Percentiles rank a stretch among this genome's conserved stretches.
Evolutionary conservation across 768 basidiomycete genomes (phyloP).

Genomic region (Naganishia randhawae): DNA sequence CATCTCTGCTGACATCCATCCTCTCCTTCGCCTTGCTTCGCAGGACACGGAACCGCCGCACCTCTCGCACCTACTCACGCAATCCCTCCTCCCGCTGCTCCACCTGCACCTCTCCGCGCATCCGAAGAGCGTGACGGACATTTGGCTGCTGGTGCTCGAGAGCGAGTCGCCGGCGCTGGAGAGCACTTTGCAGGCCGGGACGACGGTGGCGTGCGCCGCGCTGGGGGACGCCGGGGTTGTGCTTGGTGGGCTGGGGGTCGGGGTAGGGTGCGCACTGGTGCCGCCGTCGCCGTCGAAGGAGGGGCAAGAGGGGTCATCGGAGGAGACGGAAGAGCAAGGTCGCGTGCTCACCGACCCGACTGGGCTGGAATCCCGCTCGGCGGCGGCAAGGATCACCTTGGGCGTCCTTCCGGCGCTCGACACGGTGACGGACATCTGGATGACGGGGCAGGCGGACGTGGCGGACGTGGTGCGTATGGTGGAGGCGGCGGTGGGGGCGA

Average conservation of each 20-base stretch:
- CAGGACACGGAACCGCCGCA: slow-evolving; percentile 93
- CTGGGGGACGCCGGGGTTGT: slow-evolving; percentile 90
- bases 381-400: slow-evolving; percentile 68
- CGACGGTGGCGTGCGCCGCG: slow-evolving; percentile 82
- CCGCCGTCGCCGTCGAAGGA: too few species aligned
- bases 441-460: slow-evolving; percentile 65
- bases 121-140: slow-evolving; percentile 91
- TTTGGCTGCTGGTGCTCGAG: slow-evolving; percentile 84
- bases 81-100: slow-evolving; percentile 65
- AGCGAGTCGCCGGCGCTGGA: slow-evolving; percentile 73
- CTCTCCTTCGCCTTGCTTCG: background rate
- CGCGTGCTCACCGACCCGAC: slow-evolving; percentile 83
- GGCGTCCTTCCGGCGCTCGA: slow-evolving; percentile 84
- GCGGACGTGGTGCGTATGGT: slow-evolving; percentile 59
- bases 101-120: slow-evolving; percentile 73
- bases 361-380: slow-evolving; percentile 60
- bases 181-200: slow-evolving; percentile 77
- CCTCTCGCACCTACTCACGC: slow-evolving; percentile 75
- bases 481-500: background rate
- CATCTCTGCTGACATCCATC: background rate
- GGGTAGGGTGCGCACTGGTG: slow-evolving; percentile 60
- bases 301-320: too few species aligned
- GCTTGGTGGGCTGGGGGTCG: slow-evolving; percentile 78
- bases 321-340: background rate
- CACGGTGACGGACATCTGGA: slow-evolving; percentile 79